Percentiles rank a stretch among this genome's conserved stretches.
These are phyloP conservation scores for Macadamia integrifolia DNA, from an alignment of 164 flowering plant species.

Conservation along the genomic window DNA sequence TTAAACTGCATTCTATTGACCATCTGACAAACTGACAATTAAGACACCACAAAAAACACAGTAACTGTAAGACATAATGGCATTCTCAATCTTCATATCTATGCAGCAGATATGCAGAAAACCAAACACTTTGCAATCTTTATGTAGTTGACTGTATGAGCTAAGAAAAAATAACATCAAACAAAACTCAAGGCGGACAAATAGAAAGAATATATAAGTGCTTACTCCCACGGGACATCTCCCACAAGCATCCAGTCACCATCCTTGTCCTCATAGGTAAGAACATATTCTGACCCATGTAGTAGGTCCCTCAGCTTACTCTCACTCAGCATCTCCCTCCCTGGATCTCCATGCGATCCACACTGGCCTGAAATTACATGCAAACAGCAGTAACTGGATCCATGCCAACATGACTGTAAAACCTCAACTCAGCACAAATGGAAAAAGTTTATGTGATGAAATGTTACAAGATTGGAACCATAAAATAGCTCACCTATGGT, in stretches of 20 bases:
- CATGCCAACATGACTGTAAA: neutral
- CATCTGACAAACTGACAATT: no score
- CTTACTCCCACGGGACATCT: neutral
- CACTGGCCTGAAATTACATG: neutral
- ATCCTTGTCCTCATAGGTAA: neutral
- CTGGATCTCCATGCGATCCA: neutral
- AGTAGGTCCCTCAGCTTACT: constrained; percentile 1
- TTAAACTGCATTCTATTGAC: no score
- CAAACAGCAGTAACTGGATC: neutral
- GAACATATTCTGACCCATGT: neutral
- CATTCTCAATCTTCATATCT: no score
- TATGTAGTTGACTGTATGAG: no score
- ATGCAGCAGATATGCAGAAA: no score
- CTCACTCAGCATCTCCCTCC: constrained; percentile 1
- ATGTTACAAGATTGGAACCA: neutral
- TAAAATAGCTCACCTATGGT: constrained; percentile 57
- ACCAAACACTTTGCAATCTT: no score
- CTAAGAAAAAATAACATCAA: no score
- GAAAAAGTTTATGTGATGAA: neutral
- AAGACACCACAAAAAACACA: no score
- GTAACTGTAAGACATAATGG: no score
- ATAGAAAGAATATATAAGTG: neutral
- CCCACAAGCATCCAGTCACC: constrained; percentile 2
- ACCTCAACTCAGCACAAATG: neutral
- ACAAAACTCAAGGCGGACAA: neutral